phyloP scores from a whole-genome alignment of 2,329 filamentous ascomycete species.

The Exophiala lecanii-corni region DNA sequence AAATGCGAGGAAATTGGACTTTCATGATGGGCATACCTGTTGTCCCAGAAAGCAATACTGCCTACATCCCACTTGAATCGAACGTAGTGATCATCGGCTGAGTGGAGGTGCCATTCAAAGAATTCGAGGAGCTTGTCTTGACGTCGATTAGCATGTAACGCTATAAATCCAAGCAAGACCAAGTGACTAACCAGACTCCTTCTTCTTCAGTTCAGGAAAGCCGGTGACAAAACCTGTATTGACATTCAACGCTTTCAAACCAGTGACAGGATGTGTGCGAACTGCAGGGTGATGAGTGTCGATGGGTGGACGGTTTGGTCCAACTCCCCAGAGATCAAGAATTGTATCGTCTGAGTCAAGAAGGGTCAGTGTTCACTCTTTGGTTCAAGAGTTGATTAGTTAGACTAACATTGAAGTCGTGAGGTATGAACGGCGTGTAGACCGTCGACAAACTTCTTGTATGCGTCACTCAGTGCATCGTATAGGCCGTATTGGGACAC shows the following conservation, averaged over 20 bases:
- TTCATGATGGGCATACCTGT: slow-evolving; percentile 30
- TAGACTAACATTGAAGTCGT: slow-evolving; percentile 33
- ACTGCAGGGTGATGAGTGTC: slow-evolving; percentile 25
- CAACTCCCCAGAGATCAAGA: slow-evolving; percentile 22
- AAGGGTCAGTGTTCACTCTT: background rate
- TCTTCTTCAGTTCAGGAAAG: slow-evolving; percentile 48
- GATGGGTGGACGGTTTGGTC: slow-evolving; percentile 24
- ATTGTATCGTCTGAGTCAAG: slow-evolving; percentile 37
- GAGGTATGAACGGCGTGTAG: slow-evolving; percentile 26
- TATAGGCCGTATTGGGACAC: slow-evolving; percentile 30
- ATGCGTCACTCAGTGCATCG: slow-evolving; percentile 24
- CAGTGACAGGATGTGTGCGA: slow-evolving; percentile 27
- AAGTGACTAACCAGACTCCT: slow-evolving; percentile 35
- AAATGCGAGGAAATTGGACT: too few species aligned
- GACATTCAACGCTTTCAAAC: slow-evolving; percentile 24
- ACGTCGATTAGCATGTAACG: slow-evolving; percentile 11
- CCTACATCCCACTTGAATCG: slow-evolving; percentile 50
- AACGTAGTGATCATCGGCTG: slow-evolving; percentile 48
- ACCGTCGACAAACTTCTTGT: slow-evolving; percentile 22
- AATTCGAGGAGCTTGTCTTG: slow-evolving; percentile 23
- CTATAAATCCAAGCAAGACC: background rate
- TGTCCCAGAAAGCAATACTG: slow-evolving; percentile 50
- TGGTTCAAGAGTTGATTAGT: background rate
- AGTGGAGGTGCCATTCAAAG: slow-evolving; percentile 40
- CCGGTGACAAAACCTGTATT: slow-evolving; percentile 39